These are phyloP conservation scores for Penicillium polonicum DNA, from an alignment of 2,329 filamentous ascomycete genomes.

Conservation along the genomic window DNA sequence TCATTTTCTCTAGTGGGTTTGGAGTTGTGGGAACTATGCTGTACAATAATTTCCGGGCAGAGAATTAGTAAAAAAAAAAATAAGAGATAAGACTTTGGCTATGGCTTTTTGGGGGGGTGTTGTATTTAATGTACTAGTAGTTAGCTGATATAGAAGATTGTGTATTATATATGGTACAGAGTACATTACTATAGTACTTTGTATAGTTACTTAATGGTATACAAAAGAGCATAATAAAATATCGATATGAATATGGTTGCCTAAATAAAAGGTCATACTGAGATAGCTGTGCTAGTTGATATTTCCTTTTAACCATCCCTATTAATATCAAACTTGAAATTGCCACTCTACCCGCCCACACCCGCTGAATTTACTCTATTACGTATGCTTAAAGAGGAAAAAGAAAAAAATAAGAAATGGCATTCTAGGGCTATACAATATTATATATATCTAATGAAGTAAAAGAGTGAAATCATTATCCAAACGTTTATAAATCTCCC, in stretches of 20 bases:
- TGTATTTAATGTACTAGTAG: neutral
- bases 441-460: neutral
- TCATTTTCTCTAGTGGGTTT: conserved; percentile 19
- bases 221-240: neutral
- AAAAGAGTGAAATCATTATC: neutral
- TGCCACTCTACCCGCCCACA: conserved; percentile 9
- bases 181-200: neutral
- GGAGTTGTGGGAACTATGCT: conserved; percentile 33
- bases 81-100: neutral
- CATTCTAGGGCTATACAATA: neutral
- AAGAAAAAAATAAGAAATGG: neutral
- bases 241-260: neutral
- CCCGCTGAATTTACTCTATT: conserved; percentile 4
- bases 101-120: neutral
- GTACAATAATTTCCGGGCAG: conserved; percentile 37
- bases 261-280: neutral
- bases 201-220: neutral
- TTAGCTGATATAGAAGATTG: neutral
- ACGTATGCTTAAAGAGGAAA: conserved; percentile 2
- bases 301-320: neutral
- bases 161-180: neutral
- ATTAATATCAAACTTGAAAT: neutral
- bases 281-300: neutral
- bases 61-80: conserved; percentile 9
- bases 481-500: conserved; percentile 3